Evolutionary conservation across 192 early-diverging fungal species (phyloP).

Genomic region (Gaertneriomyces sp.): DNA sequence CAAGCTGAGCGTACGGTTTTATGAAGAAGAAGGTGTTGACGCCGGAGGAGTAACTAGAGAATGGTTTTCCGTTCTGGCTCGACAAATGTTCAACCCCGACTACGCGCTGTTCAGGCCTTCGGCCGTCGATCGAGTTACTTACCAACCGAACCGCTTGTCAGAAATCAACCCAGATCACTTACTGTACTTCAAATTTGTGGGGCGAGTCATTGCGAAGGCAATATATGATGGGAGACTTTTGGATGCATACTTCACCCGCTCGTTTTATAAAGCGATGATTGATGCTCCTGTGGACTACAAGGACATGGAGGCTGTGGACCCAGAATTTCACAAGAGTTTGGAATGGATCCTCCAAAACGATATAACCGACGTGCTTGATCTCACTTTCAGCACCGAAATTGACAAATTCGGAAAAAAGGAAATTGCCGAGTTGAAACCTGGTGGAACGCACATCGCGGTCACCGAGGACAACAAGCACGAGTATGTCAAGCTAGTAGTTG

Average conservation of each 20-base stretch:
- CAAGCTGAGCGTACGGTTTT: slow-evolving; percentile 88
- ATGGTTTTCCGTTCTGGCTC: slow-evolving; percentile 95
- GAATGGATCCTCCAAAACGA: slow-evolving; percentile 98
- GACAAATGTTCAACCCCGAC: slow-evolving; percentile 97
- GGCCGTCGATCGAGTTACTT: slow-evolving; percentile 91
- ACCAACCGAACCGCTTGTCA: slow-evolving; percentile 94
- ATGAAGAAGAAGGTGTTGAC: slow-evolving; percentile 96
- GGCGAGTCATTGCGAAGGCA: slow-evolving; percentile 98
- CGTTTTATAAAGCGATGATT: slow-evolving; percentile 98
- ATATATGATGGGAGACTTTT: slow-evolving; percentile 93
- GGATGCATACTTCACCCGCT: slow-evolving; percentile 96
- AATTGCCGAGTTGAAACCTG: slow-evolving; percentile 81
- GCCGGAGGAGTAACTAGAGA: slow-evolving; percentile 96
- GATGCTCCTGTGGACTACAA: slow-evolving; percentile 90
- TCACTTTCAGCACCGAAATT: slow-evolving; percentile 90
- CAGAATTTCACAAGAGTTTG: slow-evolving; percentile 92
- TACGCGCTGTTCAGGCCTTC: slow-evolving; percentile 98
- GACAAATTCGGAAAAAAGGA: slow-evolving; percentile 88
- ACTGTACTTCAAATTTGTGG: slow-evolving; percentile 96
- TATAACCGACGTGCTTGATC: slow-evolving; percentile 90
- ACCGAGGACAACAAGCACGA: slow-evolving; percentile 96
- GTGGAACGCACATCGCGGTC: slow-evolving; percentile 83
- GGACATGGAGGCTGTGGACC: slow-evolving; percentile 97
- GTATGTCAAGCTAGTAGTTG: slow-evolving; percentile 89
- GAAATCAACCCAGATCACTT: slow-evolving; percentile 91